Base-by-base conservation (phyloP, 768 basidiomycete species). In the Collybiopsis confluens region DNA sequence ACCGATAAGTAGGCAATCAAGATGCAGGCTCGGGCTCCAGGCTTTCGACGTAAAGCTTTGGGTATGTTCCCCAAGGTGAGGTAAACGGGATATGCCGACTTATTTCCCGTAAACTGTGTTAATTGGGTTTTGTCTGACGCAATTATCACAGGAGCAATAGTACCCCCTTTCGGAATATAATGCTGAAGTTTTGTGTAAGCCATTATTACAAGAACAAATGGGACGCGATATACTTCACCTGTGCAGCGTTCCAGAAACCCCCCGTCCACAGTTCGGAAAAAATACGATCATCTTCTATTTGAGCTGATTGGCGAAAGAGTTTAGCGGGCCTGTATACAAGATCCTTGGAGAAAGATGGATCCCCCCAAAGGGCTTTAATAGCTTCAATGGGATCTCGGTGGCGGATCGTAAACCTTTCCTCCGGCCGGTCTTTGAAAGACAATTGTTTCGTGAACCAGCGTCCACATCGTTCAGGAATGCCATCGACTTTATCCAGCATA, bases 71-170 rank as follows among this genome's bases (percentile, higher is more conserved):
- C 70, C 36, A 71, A 59, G 0, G 69, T 64, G 0, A 72, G 51
- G 49, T 73, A 73, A 1, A 71, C 64, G 1, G 72, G 70, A 55
- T 64, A 70, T 3, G 66, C 64, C 36, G 52, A 35, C 49, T 70
- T 66, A 51, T 69, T 63, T 2, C 67, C 60, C 0, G 58, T 33
- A 50, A 71, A 67, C 2, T 58, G 46, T 0, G 66, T 62, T 0
- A 73, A 58, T 23, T 58, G 35, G 1, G 68, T 73, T 46, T 72
- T 72, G 57, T 73, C 71, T 0, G 68, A 56, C 16, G 13, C 21
- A 27, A 56, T 36, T 5, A 15, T 54, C 20, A 24, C 20, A 27
- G 40, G 16, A 16, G 43, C 30, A 33, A 33, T 13, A 6, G 30
- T 33, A 6, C 30, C 30, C 2, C 30, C 30, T 33, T 33, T 13